These are phyloP conservation scores for Rhizoclosmatium globosum DNA, from an alignment of 192 early-diverging fungal species.

Conservation along the genomic window DNA sequence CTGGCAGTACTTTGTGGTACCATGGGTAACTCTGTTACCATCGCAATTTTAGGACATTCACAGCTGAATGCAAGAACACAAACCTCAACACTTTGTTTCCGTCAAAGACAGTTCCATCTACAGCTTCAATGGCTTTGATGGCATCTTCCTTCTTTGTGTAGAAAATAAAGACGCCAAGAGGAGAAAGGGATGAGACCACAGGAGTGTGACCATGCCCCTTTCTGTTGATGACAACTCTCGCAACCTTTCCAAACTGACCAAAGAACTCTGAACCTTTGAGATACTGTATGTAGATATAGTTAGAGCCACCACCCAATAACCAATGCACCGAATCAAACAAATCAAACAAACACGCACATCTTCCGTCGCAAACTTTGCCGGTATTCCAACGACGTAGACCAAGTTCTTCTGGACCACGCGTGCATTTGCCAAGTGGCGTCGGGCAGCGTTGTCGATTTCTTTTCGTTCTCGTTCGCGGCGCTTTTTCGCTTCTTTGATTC, in stretches of 20 bases:
- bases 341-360: slow-evolving; percentile 65
- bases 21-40: slow-evolving; percentile 83
- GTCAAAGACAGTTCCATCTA: slow-evolving; percentile 89
- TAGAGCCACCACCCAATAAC: not conserved
- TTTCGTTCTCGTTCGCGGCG: slow-evolving; percentile 91
- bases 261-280: slow-evolving; percentile 91
- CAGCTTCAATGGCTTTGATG: slow-evolving; percentile 87
- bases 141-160: slow-evolving; percentile 94
- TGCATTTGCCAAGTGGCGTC: slow-evolving; percentile 85
- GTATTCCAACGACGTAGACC: slow-evolving; percentile 95
- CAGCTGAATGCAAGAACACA: too few relatives aligned
- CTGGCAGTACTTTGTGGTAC: slow-evolving; percentile 98
- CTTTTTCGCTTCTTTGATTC: slow-evolving; percentile 82
- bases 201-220: slow-evolving; percentile 63
- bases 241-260: slow-evolving; percentile 98
- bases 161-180: slow-evolving; percentile 90
- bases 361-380: slow-evolving; percentile 84
- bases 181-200: slow-evolving; percentile 52
- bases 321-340: too few relatives aligned
- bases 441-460: slow-evolving; percentile 82
- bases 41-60: slow-evolving; percentile 33
- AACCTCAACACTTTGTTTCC: slow-evolving; percentile 78
- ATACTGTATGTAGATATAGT: slow-evolving; percentile 59
- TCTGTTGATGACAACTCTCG: slow-evolving; percentile 91
- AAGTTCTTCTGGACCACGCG: slow-evolving; percentile 97